These are phyloP conservation scores for Vicia faba DNA, from an alignment of 306 rosid species.

Conservation along the genomic window DNA sequence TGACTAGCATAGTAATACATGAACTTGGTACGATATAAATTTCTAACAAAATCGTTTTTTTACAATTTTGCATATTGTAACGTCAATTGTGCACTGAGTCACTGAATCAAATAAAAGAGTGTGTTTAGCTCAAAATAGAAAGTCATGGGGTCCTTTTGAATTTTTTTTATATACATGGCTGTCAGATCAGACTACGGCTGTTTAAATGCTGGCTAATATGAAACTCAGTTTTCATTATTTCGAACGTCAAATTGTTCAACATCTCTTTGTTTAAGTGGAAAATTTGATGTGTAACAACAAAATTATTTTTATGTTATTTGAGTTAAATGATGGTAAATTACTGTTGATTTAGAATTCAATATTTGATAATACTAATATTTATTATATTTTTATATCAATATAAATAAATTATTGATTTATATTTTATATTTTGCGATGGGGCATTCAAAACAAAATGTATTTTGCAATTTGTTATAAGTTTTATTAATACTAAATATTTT, in stretches of 20 bases:
- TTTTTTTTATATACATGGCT: neutral
- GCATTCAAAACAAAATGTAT: too few relatives aligned
- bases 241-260: neutral
- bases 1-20: neutral
- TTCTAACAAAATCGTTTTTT: slow-evolving; percentile 10
- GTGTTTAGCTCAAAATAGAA: slow-evolving; percentile 10
- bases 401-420: too few relatives aligned
- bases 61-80: neutral
- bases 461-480: too few relatives aligned
- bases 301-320: too few relatives aligned
- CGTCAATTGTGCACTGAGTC: slow-evolving; percentile 28
- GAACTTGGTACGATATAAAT: neutral
- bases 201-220: neutral
- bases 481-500: too few relatives aligned
- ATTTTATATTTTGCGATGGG: too few relatives aligned
- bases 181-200: neutral
- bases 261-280: too few relatives aligned
- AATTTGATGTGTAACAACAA: too few relatives aligned
- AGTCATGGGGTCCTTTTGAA: slow-evolving; percentile 7
- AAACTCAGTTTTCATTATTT: neutral
- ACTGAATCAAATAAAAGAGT: slow-evolving; percentile 11
- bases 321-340: too few relatives aligned
- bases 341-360: too few relatives aligned
- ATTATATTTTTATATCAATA: too few relatives aligned
- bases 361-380: too few relatives aligned